Conservation (phyloP, 208 protist genomes). For the Leishmania arabica region DNA sequence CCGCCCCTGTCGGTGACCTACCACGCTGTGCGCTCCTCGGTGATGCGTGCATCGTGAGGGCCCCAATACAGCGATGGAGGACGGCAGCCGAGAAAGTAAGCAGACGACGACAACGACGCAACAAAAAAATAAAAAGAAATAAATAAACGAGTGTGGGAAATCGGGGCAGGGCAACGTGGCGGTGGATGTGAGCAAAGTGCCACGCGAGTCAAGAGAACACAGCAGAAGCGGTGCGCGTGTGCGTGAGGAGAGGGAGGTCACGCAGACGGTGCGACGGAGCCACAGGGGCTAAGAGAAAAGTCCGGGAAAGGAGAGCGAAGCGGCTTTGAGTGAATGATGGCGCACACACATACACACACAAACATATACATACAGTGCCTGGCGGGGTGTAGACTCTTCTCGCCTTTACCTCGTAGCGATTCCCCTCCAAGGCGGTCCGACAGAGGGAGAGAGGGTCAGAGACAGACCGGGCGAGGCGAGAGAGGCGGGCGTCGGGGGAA, state of each 20-base stretch:
- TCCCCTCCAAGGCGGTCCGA: no score
- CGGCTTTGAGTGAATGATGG: no score
- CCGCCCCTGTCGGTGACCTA: conserved; percentile 1
- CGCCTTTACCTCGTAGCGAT: no score
- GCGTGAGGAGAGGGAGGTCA: not conserved
- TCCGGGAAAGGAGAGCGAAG: not conserved
- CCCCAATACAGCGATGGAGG: not conserved
- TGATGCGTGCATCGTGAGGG: not conserved
- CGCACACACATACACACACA: no score
- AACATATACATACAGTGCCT: no score
- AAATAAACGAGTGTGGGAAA: not conserved
- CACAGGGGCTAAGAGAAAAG: not conserved
- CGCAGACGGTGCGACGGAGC: no score
- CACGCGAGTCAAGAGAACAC: not conserved
- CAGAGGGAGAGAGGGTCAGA: no score
- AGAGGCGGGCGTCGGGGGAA: not conserved
- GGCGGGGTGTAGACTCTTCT: no score
- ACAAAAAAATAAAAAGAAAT: no score
- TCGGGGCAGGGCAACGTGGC: no score
- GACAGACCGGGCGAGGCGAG: no score
- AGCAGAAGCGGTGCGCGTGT: not conserved
- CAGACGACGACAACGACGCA: not conserved
- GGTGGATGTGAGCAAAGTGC: not conserved
- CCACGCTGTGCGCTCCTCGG: not conserved
- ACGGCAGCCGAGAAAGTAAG: not conserved